Evolutionary conservation across 495 filamentous ascomycete genomes (phyloP).

Genomic region (Lasiosphaeris hirsuta): DNA sequence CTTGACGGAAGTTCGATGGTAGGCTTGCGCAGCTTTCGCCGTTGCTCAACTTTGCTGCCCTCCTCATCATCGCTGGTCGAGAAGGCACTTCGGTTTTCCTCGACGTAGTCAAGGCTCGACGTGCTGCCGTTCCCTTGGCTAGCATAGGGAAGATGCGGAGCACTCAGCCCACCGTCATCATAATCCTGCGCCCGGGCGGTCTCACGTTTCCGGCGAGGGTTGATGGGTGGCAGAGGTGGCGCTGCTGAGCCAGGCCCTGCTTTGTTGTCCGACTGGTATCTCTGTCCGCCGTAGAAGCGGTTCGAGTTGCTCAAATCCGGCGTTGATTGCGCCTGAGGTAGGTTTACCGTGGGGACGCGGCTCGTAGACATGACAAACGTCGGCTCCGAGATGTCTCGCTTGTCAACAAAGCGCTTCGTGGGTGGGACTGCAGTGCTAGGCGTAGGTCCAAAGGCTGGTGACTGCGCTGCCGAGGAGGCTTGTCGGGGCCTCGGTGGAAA

Average conservation of each 20-base stretch:
- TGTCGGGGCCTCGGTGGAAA: constrained; percentile 25
- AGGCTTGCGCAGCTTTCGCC: constrained; percentile 52
- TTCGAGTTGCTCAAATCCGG: constrained; percentile 16
- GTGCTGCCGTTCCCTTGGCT: constrained; percentile 20
- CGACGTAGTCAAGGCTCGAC: constrained; percentile 16
- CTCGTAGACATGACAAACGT: constrained; percentile 76
- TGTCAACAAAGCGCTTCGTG: constrained; percentile 64
- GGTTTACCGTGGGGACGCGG: constrained; percentile 61
- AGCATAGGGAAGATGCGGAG: constrained; percentile 22
- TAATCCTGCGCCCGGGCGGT: constrained; percentile 51
- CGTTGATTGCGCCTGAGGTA: constrained; percentile 38
- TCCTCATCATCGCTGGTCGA: constrained; percentile 51
- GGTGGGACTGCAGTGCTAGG: constrained; percentile 26
- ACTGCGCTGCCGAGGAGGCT: constrained; percentile 44
- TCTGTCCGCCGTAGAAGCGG: constrained; percentile 31
- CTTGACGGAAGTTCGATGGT: constrained; percentile 29
- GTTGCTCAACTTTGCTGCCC: constrained; percentile 28
- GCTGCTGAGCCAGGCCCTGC: constrained; percentile 28
- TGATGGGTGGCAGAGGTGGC: constrained; percentile 67
- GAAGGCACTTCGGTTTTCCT: constrained; percentile 48
- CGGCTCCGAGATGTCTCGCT: constrained; percentile 79
- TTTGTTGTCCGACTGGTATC: constrained; percentile 38
- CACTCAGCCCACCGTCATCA: constrained; percentile 39
- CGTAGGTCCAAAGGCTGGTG: constrained; percentile 30
- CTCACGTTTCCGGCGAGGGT: constrained; percentile 61